Base-by-base conservation (phyloP, 805 yeast genomes). In the Kazachstania psychrophila region DNA sequence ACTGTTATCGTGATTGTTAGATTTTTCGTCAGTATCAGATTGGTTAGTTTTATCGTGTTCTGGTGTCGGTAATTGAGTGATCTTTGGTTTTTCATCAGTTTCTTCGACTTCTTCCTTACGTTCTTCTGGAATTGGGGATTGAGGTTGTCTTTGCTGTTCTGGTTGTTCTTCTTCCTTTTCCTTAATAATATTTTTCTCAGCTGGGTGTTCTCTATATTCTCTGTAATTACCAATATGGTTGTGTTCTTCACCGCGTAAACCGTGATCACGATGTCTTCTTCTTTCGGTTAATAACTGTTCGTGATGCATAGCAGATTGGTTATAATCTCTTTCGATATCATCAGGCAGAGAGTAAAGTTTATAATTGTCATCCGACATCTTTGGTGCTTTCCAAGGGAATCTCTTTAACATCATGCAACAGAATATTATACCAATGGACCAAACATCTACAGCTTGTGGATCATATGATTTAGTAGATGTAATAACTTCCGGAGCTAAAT, bases 311-410 rank as follows among this genome's bases (percentile, higher is more conserved):
- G 88, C 87, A 46, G 84, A 75, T 44, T 77, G 71, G 17, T 62
- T 62, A 61, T 83, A 83, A 59, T 83, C 88, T 58, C 82, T 92
- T 50, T 80, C 79, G 35, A 70, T 68, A 50, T 83, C 92, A 61
- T 83, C 92, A 5, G 65, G 68, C 69, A 72, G 58, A 33, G 77
- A 72, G 51, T 72, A 83, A 23, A 82, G 61, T 46, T 70, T 72
- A 57, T 75, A 83, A 48, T 86, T 78, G 44, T 79, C 77, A 57
- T 83, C 94, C 23, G 74, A 58, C 13, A 64, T 65, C 37, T 42
- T 40, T 10, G 94, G 94, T 2, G 79, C 82, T 56, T 82, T 83
- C 94, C 94, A 83, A 2, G 94, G 94, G 54, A 83, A 83, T 52
- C 88, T 70, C 60, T 82, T 78, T 42, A 83, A 64, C 46, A 85